A percentile compares a stretch with the other conserved stretches of the same genome.
Evolutionary conservation across 371 early-diverging fungal genomes (phyloP).

Genomic region (Mucor racemosus): DNA sequence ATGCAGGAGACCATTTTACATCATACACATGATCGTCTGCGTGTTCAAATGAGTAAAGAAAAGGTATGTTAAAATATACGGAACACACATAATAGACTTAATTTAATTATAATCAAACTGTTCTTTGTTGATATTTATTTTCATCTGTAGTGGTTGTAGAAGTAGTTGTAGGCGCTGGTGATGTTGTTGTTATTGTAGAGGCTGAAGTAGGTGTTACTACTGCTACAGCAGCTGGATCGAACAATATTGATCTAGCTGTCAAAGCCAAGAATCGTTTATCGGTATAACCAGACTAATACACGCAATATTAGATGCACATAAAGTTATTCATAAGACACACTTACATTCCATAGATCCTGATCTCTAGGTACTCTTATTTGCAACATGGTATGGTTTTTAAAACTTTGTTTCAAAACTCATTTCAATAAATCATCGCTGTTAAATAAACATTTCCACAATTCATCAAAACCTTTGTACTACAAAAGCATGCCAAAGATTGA

Average conservation of each 20-base stretch:
- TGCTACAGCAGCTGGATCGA: neutral
- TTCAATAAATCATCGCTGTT: slow-evolving; percentile 37
- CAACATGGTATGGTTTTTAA: slow-evolving; percentile 34
- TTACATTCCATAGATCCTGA: slow-evolving; percentile 38
- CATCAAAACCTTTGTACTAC: slow-evolving; percentile 41
- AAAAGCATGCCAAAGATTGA: slow-evolving; percentile 54
- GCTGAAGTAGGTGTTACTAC: neutral
- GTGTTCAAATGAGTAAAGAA: too few species aligned
- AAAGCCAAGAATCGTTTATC: slow-evolving; percentile 47
- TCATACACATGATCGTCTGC: too few species aligned
- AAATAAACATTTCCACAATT: slow-evolving; percentile 34
- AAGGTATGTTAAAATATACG: too few species aligned
- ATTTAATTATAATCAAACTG: too few species aligned
- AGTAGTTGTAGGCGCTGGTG: too few species aligned
- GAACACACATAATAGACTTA: too few species aligned
- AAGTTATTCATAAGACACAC: neutral
- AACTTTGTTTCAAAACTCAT: slow-evolving; percentile 34
- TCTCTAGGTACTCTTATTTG: slow-evolving; percentile 44
- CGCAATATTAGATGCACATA: slow-evolving; percentile 7
- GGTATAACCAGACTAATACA: slow-evolving; percentile 50
- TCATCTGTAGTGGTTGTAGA: neutral
- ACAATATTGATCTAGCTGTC: slow-evolving; percentile 24
- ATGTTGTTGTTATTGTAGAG: neutral
- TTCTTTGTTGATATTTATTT: neutral
- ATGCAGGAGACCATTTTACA: too few species aligned